Evolutionary conservation across 306 rosid genomes (phyloP).

Genomic region (Prunus mongolica): DNA sequence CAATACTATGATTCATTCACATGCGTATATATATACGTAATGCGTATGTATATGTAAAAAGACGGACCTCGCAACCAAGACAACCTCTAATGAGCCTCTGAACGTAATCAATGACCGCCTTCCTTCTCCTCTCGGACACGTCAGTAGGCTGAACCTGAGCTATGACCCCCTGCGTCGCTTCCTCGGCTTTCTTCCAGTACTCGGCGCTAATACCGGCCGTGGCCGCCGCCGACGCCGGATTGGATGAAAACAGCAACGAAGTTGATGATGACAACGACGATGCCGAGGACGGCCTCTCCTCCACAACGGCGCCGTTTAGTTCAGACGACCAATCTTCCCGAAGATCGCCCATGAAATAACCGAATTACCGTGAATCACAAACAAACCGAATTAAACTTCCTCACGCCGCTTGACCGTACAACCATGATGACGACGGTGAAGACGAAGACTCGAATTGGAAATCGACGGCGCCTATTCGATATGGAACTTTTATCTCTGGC

Average conservation of each 20-base stretch:
- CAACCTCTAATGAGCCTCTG: conserved; percentile 29
- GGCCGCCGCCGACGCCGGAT: conserved; percentile 3
- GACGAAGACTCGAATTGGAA: background rate
- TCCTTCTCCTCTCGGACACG: conserved; percentile 43
- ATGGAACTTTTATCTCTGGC: conserved; percentile 11
- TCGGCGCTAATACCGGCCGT: conserved; percentile 19
- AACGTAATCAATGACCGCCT: conserved; percentile 41
- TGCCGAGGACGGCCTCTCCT: conserved; percentile 27
- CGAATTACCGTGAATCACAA: background rate
- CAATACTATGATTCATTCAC: background rate
- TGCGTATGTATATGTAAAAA: background rate
- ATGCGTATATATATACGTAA: background rate
- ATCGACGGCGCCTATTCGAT: background rate
- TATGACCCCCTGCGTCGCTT: conserved; percentile 41
- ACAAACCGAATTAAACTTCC: background rate
- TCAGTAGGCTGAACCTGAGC: conserved; percentile 47
- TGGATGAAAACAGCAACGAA: conserved; percentile 10
- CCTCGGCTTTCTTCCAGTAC: conserved; percentile 42
- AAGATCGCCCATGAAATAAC: conserved; percentile 47
- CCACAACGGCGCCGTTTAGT: conserved; percentile 26
- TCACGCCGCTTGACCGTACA: conserved; percentile 18
- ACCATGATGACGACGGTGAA: conserved; percentile 5
- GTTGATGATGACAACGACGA: conserved; percentile 18
- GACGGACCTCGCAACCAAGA: conserved; percentile 40
- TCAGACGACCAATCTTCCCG: conserved; percentile 34